Evolutionary conservation across 2,329 filamentous ascomycete genomes (phyloP), one percentile per base, ranked within the genome.

Genomic region (Trichoderma sp.): DNA sequence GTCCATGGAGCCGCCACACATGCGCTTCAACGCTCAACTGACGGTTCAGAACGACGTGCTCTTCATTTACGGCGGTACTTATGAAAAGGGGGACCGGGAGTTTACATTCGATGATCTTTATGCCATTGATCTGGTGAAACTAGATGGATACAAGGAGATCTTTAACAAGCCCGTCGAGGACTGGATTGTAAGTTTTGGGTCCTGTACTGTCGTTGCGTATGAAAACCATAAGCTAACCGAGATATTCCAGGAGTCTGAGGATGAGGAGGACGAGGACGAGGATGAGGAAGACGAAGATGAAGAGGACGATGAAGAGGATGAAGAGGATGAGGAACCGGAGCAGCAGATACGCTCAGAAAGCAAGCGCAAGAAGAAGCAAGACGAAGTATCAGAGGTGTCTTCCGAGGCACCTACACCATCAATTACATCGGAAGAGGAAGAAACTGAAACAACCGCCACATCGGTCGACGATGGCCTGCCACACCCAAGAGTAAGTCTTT

Each of bases 61-160:
- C 1, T 99, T 96, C 85, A 94, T 98, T 72, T 98, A 97, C 81
- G 95, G 97, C 35, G 97, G 97, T 21, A 99, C 96, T 0, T 98
- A 93, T 80, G 97, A 99, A 82, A 97, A 97, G 82, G 96, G 94
- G 21, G 97, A 99, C 80, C 90, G 94, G 27, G 97, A 99, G 83
- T 98, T 94, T 81, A 98, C 95, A 0, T 98, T 98, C 83, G 95
- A 98, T 79, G 97, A 99, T 80, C 88, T 99, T 84, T 97, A 97
- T 85, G 93, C 95, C 2, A 92, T 98, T 76, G 95, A 99, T 81
- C 88, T 99, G n/a, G 95, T 93, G 76, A 98, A 98, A 84, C 88
- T 99, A 76, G 95, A 98, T 79, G 97, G 97, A 4, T 96, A 97
- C 78, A 96, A 95, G 82, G 93, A 98, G 84, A 90, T 98, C 65